Evolutionary conservation across 225 moss, liverwort and hornwort genomes (phyloP), one percentile per base, ranked within the genome.

Genomic region (Antitrichia curtipendula): DNA sequence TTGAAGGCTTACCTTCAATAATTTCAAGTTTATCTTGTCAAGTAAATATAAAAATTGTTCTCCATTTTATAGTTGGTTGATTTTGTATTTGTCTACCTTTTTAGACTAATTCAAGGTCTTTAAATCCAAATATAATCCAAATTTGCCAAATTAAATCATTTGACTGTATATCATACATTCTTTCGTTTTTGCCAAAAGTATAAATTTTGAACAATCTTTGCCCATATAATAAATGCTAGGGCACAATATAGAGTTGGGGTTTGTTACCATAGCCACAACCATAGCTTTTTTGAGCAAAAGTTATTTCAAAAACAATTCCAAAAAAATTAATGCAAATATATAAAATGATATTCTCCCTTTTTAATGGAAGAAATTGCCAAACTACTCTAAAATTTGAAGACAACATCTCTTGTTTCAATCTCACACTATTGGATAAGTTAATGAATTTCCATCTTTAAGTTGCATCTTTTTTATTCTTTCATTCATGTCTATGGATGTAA

Each of bases 171-270:
- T 25, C 8, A 40, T 41, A 8, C 5, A 41, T 14, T 41, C 15
- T 70, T 70, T 41, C 5, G 6, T 24, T 40, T n/a, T 40, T 69
- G 24, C 0, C 0, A 0, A 15, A 25, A 9, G 4, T 70, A 23
- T n/a, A 41, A 25, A 25, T 25, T 24, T 8, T 70, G 25, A 41
- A 5, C 13, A 23, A 15, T 69, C 8, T 40, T 22, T 13, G 13
- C 24, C 7, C 7, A 40, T 40, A 4, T n/a, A 13, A 69, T 24
- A 40, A 38, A 38, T 40, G 13, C 69, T 69, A 69, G 24, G 40
- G 2, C 4, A 22, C 13, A 69, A 38, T 0, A 24, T 40, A 40
- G 69, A 40, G 4, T 40, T 6, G 0, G 0, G 8, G n/a, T n/a
- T n/a, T n/a, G n/a, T n/a, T n/a, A n/a, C n/a, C n/a, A n/a, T n/a